These are phyloP conservation scores for Barnettozyma pratensis DNA, from an alignment of 805 yeast genomes.

Conservation along the genomic window DNA sequence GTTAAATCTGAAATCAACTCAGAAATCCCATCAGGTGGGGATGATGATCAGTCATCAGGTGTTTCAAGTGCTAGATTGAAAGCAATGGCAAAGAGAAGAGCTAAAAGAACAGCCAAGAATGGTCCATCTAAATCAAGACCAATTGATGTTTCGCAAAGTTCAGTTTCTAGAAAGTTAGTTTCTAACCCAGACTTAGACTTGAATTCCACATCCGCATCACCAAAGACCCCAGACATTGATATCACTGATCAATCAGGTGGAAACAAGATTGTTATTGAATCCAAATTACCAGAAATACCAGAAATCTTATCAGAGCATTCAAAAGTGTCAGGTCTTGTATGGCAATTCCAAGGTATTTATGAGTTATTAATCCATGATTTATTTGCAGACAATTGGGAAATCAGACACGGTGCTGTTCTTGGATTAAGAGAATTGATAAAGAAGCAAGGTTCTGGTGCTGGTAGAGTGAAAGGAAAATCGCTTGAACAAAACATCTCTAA, in stretches of 20 bases:
- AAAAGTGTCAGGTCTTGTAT: conserved; percentile 66
- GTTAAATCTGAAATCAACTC: conserved; percentile 7
- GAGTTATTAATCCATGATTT: conserved; percentile 75
- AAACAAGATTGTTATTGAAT: conserved; percentile 79
- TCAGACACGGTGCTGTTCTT: conserved; percentile 91
- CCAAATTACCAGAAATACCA: conserved; percentile 56
- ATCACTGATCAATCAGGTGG: conserved; percentile 78
- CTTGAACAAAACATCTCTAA: conserved; percentile 55
- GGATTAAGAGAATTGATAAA: conserved; percentile 84
- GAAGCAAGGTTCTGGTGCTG: conserved; percentile 82
- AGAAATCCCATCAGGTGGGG: neutral
- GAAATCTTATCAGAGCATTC: conserved; percentile 68
- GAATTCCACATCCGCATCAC: conserved; percentile 17
- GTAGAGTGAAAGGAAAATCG: conserved; percentile 64
- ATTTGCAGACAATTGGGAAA: conserved; percentile 87
- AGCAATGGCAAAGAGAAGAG: conserved; percentile 92
- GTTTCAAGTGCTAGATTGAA: conserved; percentile 70
- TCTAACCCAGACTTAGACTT: conserved; percentile 24
- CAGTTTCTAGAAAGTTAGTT: conserved; percentile 52
- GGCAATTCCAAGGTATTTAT: conserved; percentile 94
- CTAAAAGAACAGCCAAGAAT: conserved; percentile 62
- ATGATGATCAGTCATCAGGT: conserved; percentile 7
- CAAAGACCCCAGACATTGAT: conserved; percentile 33
- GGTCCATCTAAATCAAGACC: conserved; percentile 40
- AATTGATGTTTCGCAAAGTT: conserved; percentile 67